These are phyloP conservation scores for Rehmannia glutinosa DNA, from an alignment of 257 asterid genomes.

Conservation along the genomic window DNA sequence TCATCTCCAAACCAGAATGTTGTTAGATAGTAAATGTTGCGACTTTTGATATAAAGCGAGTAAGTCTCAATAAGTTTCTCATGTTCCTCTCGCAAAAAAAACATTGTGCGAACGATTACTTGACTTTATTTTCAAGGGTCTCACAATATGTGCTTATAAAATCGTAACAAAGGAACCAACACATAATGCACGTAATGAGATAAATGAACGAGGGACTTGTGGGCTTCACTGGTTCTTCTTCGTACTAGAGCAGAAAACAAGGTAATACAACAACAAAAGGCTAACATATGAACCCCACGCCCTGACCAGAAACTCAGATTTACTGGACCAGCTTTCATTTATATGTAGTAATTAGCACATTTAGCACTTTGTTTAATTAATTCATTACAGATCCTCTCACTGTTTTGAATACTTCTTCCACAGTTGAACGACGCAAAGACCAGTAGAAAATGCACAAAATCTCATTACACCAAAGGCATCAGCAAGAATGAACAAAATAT, in stretches of 20 bases:
- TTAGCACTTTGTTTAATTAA: too few relatives aligned
- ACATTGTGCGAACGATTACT: slow-evolving; percentile 1
- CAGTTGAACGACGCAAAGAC: too few relatives aligned
- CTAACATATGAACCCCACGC: background rate
- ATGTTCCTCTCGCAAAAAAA: slow-evolving; percentile 65
- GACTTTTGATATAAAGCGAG: slow-evolving; percentile 50
- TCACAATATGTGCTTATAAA: background rate
- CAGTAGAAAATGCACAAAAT: too few relatives aligned
- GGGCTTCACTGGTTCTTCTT: slow-evolving; percentile 4
- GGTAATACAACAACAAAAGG: background rate
- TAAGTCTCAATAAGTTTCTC: slow-evolving; percentile 61
- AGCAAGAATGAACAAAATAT: too few relatives aligned
- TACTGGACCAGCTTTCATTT: too few relatives aligned
- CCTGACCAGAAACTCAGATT: too few relatives aligned
- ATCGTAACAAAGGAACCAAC: background rate
- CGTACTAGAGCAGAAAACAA: background rate
- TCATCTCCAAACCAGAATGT: slow-evolving; percentile 48
- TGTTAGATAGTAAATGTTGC: slow-evolving; percentile 59
- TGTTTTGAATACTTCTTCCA: too few relatives aligned
- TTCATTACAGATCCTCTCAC: too few relatives aligned
- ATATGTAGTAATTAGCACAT: too few relatives aligned
- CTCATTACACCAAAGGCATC: too few relatives aligned
- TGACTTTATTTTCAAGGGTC: slow-evolving; percentile 3
- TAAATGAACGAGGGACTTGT: background rate
- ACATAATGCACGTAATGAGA: background rate